These are phyloP conservation scores for Elaeis guineensis DNA, from an alignment of 176 grass and related monocot genomes.

Conservation along the genomic window DNA sequence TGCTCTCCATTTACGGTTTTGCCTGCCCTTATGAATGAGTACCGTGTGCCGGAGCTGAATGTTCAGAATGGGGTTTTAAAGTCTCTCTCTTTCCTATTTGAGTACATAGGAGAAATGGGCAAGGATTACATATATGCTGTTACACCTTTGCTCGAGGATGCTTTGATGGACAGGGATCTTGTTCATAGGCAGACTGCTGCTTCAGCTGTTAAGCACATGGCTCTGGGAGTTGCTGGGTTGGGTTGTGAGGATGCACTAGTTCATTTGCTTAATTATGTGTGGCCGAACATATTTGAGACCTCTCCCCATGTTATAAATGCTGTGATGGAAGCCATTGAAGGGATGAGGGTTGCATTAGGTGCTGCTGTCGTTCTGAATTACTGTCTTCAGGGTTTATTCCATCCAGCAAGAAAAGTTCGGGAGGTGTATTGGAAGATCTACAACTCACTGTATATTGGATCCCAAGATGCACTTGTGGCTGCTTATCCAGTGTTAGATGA, in stretches of 20 bases:
- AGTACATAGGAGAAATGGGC: slow-evolving; percentile 99
- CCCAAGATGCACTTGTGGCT: slow-evolving; percentile 85
- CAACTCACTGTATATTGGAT: slow-evolving; percentile 84
- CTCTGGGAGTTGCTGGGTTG: slow-evolving; percentile 81
- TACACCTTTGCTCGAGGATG: slow-evolving; percentile 92
- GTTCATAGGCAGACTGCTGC: slow-evolving; percentile 94
- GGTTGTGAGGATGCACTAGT: slow-evolving; percentile 98
- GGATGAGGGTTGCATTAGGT: slow-evolving; percentile 91
- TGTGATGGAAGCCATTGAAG: slow-evolving; percentile 93
- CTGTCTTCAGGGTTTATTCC: slow-evolving; percentile 93
- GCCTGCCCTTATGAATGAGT: slow-evolving; percentile 93
- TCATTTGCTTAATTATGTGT: slow-evolving; percentile 92
- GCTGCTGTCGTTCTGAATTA: slow-evolving; percentile 84
- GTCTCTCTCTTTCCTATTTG: slow-evolving; percentile 92
- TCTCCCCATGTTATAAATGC: slow-evolving; percentile 93
- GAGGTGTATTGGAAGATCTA: slow-evolving; percentile 99
- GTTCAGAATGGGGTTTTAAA: slow-evolving; percentile 97
- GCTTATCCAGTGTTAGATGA: slow-evolving; percentile 61
- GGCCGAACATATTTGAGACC: slow-evolving; percentile 97
- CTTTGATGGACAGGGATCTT: slow-evolving; percentile 89
- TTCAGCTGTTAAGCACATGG: slow-evolving; percentile 96
- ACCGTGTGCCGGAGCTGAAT: slow-evolving; percentile 85
- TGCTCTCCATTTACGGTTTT: slow-evolving; percentile 94
- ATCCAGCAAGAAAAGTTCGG: slow-evolving; percentile 88
- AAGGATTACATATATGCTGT: slow-evolving; percentile 98